phyloP scores from a whole-genome alignment of 495 filamentous ascomycete species.

The Talaromyces proteolyticus region DNA sequence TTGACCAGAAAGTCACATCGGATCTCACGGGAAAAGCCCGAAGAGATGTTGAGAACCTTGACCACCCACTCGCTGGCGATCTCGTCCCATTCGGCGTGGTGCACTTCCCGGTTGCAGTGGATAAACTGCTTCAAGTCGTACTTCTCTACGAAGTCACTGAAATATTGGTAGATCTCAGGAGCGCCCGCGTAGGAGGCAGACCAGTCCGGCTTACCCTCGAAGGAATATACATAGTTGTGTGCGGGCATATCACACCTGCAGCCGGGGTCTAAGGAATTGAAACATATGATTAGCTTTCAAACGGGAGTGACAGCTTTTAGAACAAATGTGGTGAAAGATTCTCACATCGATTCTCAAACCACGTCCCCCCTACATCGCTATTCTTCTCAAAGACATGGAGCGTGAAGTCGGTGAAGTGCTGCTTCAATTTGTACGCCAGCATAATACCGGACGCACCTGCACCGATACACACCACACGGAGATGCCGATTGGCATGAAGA shows the following conservation, averaged over 20 bases:
- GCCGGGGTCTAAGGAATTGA: neutral
- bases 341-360: constrained; percentile 61
- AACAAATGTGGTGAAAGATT: constrained; percentile 20
- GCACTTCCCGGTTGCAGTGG: constrained; percentile 30
- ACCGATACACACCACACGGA: constrained; percentile 50
- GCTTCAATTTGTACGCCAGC: constrained; percentile 44
- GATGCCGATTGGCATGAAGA: constrained; percentile 41
- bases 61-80: constrained; percentile 40
- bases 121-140: constrained; percentile 34
- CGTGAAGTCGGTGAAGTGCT: constrained; percentile 40
- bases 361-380: constrained; percentile 54
- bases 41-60: constrained; percentile 28
- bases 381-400: constrained; percentile 68
- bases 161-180: constrained; percentile 43
- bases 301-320: too few species aligned
- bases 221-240: constrained; percentile 21
- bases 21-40: constrained; percentile 29
- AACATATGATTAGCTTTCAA: neutral
- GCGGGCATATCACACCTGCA: neutral
- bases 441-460: constrained; percentile 51
- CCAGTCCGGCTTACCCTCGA: constrained; percentile 14
- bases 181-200: constrained; percentile 26
- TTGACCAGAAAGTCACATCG: constrained; percentile 50
- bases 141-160: constrained; percentile 19
- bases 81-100: constrained; percentile 32